Percentiles rank a stretch among this genome's conserved stretches.
Evolutionary conservation across 2,329 filamentous ascomycete species (phyloP).

Genomic region (Furcasterigmium furcatum): DNA sequence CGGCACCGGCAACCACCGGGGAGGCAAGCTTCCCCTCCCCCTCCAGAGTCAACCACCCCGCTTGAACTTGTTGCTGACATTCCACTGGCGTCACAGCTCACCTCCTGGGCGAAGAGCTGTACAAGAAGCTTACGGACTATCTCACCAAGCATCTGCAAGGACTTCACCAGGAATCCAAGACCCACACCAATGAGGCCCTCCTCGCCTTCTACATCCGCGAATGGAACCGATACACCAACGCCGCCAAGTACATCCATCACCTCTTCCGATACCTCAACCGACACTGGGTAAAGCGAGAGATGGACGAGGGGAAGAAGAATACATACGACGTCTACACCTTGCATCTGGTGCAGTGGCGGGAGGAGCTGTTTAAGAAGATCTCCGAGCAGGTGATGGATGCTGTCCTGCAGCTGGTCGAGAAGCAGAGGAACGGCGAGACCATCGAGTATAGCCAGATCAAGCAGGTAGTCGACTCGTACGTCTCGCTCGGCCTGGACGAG

Average conservation of each 20-base stretch:
- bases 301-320: conserved; percentile 97
- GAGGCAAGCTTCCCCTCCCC: conserved; percentile 49
- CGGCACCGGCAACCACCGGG: conserved; percentile 60
- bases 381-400: conserved; percentile 90
- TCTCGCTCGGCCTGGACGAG: conserved; percentile 92
- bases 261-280: conserved; percentile 94
- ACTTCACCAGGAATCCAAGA: conserved; percentile 69
- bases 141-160: conserved; percentile 72
- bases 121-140: conserved; percentile 86
- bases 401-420: conserved; percentile 92
- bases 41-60: too few relatives aligned
- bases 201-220: conserved; percentile 93
- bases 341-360: conserved; percentile 92
- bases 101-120: conserved; percentile 91
- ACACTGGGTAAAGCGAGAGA: conserved; percentile 98
- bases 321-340: conserved; percentile 98
- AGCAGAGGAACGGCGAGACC: conserved; percentile 94
- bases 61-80: not conserved
- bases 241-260: conserved; percentile 96
- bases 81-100: conserved; percentile 62
- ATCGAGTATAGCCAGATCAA: conserved; percentile 98
- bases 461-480: conserved; percentile 92
- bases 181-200: conserved; percentile 85
- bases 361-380: conserved; percentile 82
- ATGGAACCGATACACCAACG: conserved; percentile 93